Evolutionary conservation across 768 basidiomycete species (phyloP), one percentile per base, ranked within the genome.

Genomic region (Tephrocybe rancida): DNA sequence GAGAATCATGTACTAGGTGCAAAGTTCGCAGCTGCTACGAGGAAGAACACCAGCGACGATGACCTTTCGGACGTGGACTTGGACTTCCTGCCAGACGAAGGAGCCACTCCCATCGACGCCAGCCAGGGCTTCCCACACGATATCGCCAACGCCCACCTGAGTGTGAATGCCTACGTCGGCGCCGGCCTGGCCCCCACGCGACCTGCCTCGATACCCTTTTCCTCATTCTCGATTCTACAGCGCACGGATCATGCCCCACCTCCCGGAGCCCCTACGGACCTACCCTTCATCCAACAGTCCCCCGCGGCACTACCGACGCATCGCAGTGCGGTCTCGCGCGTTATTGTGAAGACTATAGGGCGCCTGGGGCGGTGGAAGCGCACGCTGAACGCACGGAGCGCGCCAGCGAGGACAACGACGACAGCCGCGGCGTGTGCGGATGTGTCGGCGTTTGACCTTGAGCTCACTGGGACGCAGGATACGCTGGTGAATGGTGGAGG

Each of bases 291-390:
- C 4, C 72, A 24, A 27, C 53, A 78, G 39, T 74, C 75, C 9
- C 66, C 80, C 6, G 69, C 75, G 1, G 63, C 78, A 6, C 70
- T 84, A 11, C 80, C 85, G 1, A 73, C 76, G 34, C 82, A 82
- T 24, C 84, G 87, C 48, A 84, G 77, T 61, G 76, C 85, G 0
- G 73, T 94, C 14, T 90, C 89, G 0, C 81, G 90, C 1, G 89
- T 81, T 10, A 81, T 95, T 43, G 86, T 90, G 48, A 88, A 85
- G 69, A 92, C 92, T 2, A 85, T 94, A 25, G 90, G 92, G 4
- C 81, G 88, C 5, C 71, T 95, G 16, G 92, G 92, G 1, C 75
- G 88, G 9, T 89, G 92, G 89, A 89, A 81, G 62, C 84, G 92
- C 5, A 90, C 90, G 25, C 67, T 94, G 47, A 85, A 88, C 59